These are phyloP conservation scores for Rubia tinctorum DNA, from an alignment of 305 asterid species.

Conservation along the genomic window DNA sequence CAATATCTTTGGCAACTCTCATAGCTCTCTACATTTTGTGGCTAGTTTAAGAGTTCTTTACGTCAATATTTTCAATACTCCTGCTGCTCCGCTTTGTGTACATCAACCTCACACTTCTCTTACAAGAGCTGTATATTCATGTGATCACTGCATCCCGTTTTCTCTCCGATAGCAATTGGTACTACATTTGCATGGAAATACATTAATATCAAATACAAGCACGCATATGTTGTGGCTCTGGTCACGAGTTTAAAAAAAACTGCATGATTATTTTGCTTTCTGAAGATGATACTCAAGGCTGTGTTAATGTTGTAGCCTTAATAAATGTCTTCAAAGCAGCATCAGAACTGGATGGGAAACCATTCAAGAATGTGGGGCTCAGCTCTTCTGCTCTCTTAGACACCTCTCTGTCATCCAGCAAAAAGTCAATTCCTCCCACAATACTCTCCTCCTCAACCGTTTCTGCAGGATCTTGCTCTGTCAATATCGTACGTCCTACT, in stretches of 20 bases:
- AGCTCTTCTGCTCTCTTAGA: slow-evolving; percentile 31
- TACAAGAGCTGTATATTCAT: background rate
- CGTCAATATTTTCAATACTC: background rate
- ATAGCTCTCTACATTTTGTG: slow-evolving; percentile 10
- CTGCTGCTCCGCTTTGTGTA: background rate
- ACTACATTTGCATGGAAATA: background rate
- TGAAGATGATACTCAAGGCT: background rate
- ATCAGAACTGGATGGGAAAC: slow-evolving; percentile 48
- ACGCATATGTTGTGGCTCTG: background rate
- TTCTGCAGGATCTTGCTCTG: slow-evolving; percentile 29
- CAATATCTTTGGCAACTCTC: slow-evolving; percentile 4
- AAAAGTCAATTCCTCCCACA: slow-evolving; percentile 36
- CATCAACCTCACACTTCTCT: background rate
- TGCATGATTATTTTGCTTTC: background rate
- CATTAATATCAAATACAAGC: background rate
- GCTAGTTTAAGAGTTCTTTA: background rate
- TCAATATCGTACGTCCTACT: slow-evolving; percentile 35
- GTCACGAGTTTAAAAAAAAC: background rate
- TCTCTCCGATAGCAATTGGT: background rate
- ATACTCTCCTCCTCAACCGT: slow-evolving; percentile 44
- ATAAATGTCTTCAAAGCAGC: slow-evolving; percentile 23
- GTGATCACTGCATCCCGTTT: background rate
- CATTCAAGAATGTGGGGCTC: slow-evolving; percentile 32
- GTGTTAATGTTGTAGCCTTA: background rate
- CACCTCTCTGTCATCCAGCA: slow-evolving; percentile 53